These are phyloP conservation scores for Cephaloascus fragrans DNA, from an alignment of 805 yeast species.

Conservation along the genomic window DNA sequence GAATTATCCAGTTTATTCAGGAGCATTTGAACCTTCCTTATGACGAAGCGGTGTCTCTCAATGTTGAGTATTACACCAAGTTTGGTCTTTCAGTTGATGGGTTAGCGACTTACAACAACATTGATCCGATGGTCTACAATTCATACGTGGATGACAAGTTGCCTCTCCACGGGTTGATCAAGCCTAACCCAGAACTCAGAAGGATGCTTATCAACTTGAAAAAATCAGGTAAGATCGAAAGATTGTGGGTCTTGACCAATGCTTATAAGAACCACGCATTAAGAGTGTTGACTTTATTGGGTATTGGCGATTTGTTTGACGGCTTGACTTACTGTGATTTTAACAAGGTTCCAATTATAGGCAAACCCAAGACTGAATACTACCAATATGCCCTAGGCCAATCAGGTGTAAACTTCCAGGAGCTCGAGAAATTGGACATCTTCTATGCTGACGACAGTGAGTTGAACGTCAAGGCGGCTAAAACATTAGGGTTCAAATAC, in stretches of 20 bases:
- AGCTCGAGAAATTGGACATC: constrained; percentile 37
- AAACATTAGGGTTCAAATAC: constrained; percentile 58
- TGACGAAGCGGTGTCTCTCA: constrained; percentile 66
- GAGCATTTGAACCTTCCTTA: constrained; percentile 49
- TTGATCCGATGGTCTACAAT: constrained; percentile 86
- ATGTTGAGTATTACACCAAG: constrained; percentile 66
- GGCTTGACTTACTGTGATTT: constrained; percentile 94
- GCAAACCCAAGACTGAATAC: constrained; percentile 79
- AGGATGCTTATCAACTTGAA: constrained; percentile 35
- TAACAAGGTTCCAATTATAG: constrained; percentile 52
- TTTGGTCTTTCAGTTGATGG: constrained; percentile 95
- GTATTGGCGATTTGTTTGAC: constrained; percentile 85
- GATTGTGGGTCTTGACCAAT: constrained; percentile 88
- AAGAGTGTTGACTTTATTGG: constrained; percentile 69
- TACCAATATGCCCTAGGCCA: constrained; percentile 54
- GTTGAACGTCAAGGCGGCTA: constrained; percentile 68
- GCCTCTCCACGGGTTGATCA: constrained; percentile 71
- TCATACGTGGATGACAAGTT: constrained; percentile 84
- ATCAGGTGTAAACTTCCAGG: constrained; percentile 40
- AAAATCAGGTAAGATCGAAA: constrained; percentile 41
- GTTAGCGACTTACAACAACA: constrained; percentile 54
- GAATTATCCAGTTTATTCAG: constrained; percentile 75
- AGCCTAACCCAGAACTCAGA: constrained; percentile 49
- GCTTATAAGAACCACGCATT: constrained; percentile 89
- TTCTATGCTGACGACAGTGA: constrained; percentile 80